Conservation (phyloP, 1,284 basidiomycete genomes). For the Moesziomyces aphidis region DNA sequence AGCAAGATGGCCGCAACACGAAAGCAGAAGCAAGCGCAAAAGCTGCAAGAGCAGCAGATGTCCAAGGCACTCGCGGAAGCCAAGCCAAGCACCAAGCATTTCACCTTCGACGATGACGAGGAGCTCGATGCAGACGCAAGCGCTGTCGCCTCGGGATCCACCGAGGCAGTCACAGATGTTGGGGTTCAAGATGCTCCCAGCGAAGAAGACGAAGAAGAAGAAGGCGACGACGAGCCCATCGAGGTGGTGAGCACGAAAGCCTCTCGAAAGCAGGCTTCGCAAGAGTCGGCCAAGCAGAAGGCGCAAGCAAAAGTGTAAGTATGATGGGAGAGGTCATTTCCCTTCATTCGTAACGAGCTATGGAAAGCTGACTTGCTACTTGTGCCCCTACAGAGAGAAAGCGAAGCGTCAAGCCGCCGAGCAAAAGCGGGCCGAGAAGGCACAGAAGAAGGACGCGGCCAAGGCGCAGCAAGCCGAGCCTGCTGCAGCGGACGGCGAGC, state of each 20-base stretch:
- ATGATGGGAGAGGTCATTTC: not conserved
- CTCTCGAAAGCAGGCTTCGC: constrained; percentile 30
- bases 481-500: not conserved
- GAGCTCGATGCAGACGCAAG: constrained; percentile 7
- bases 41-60: constrained; percentile 46
- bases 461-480: not conserved
- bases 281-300: constrained; percentile 23
- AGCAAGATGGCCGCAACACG: constrained; percentile 31
- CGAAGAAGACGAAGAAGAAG: constrained; percentile 28
- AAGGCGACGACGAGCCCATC: constrained; percentile 36
- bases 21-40: constrained; percentile 29
- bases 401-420: constrained; percentile 36
- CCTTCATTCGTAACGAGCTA: too few species aligned
- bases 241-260: constrained; percentile 53
- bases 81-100: constrained; percentile 22
- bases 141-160: not conserved
- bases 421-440: constrained; percentile 26
- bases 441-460: constrained; percentile 20
- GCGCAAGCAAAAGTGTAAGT: constrained; percentile 31
- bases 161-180: not conserved
- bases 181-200: not conserved
- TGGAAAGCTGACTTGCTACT: not conserved
- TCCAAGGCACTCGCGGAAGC: constrained; percentile 33
- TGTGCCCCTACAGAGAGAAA: constrained; percentile 16
- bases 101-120: constrained; percentile 43